Evolutionary conservation across 2,329 filamentous ascomycete species (phyloP).

Genomic region (Aspergillus sp.): DNA sequence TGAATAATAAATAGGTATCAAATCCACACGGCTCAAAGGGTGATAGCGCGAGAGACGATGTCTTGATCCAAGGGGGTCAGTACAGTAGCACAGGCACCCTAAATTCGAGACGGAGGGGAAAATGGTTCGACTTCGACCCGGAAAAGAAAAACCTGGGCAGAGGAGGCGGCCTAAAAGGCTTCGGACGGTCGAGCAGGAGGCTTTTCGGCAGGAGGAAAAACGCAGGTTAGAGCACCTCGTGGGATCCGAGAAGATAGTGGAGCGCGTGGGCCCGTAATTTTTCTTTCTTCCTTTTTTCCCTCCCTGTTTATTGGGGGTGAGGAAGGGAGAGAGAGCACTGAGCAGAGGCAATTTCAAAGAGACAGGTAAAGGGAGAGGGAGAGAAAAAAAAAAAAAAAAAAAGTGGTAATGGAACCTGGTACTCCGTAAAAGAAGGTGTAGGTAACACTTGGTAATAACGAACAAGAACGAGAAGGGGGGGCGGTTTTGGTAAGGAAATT

Average conservation of each 20-base stretch:
- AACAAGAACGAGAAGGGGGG: slow-evolving; percentile 16
- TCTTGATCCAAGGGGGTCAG: slow-evolving; percentile 26
- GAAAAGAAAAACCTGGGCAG: slow-evolving; percentile 28
- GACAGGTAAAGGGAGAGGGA: background rate
- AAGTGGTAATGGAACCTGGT: slow-evolving; percentile 5
- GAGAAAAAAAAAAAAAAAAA: too few species aligned
- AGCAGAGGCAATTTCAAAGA: background rate
- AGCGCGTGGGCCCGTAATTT: slow-evolving; percentile 31
- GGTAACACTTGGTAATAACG: slow-evolving; percentile 15
- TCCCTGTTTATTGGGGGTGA: too few species aligned
- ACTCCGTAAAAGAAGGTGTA: background rate
- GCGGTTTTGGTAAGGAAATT: slow-evolving; percentile 13
- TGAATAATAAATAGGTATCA: slow-evolving; percentile 18
- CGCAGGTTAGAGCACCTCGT: slow-evolving; percentile 32
- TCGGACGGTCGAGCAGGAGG: slow-evolving; percentile 19
- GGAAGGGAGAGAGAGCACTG: too few species aligned
- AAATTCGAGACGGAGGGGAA: slow-evolving; percentile 24
- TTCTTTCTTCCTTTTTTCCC: slow-evolving; percentile 5
- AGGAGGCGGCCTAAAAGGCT: slow-evolving; percentile 32
- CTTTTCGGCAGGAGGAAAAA: slow-evolving; percentile 28
- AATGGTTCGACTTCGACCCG: slow-evolving; percentile 27
- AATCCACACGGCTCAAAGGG: slow-evolving; percentile 22
- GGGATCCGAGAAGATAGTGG: slow-evolving; percentile 40
- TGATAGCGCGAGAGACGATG: slow-evolving; percentile 25
- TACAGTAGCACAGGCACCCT: slow-evolving; percentile 24